Conservation (phyloP, 129 eudicot genomes). For the Arctium minus region DNA sequence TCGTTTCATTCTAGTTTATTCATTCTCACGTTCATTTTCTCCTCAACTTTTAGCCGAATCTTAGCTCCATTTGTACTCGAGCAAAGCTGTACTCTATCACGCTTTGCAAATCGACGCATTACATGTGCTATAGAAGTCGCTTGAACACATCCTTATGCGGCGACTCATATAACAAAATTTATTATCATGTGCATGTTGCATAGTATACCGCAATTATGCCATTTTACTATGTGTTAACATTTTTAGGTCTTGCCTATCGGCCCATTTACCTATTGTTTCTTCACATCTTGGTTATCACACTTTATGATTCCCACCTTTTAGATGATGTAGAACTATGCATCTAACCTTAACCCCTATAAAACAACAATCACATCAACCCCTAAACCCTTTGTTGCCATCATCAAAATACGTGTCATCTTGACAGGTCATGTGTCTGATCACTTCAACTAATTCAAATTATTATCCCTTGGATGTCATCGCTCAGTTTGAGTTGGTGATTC, state of each 20-base stretch:
- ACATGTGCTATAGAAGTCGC: not conserved
- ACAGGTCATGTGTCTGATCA: too few species aligned
- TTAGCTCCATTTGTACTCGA: not conserved
- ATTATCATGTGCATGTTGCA: not conserved
- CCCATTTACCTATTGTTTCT: not conserved
- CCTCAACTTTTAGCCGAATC: not conserved
- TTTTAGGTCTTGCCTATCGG: not conserved
- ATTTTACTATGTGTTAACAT: not conserved
- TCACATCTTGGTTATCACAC: not conserved
- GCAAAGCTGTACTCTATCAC: not conserved
- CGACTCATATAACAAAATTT: not conserved
- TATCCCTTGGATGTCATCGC: too few species aligned
- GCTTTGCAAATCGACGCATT: not conserved
- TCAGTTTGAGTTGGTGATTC: too few species aligned
- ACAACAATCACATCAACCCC: too few species aligned
- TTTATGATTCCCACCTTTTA: not conserved
- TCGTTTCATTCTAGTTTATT: not conserved
- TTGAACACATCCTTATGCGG: not conserved
- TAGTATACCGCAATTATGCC: not conserved
- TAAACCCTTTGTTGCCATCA: too few species aligned
- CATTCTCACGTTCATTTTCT: not conserved
- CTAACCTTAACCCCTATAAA: too few species aligned
- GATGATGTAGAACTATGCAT: too few species aligned
- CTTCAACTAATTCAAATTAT: too few species aligned
- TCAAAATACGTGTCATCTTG: too few species aligned